Percentiles rank a stretch among this genome's conserved stretches.
Evolutionary conservation across 805 yeast genomes (phyloP).

Genomic region (Zygoascus biomembranicola): DNA sequence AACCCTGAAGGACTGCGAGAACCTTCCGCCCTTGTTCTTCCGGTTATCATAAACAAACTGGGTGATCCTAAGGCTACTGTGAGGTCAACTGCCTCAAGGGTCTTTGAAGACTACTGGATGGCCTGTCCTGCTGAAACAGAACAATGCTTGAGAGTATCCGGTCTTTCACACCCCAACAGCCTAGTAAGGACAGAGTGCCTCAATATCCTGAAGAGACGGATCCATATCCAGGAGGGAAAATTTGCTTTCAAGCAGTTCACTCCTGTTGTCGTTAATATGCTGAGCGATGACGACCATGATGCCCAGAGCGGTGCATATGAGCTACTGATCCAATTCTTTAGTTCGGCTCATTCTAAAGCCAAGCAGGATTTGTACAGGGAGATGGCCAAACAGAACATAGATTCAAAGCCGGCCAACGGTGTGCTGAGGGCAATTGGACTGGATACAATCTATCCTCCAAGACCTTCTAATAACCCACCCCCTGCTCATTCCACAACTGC

Average conservation of each 20-base stretch:
- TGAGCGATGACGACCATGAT: constrained; percentile 19
- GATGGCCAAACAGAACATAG: constrained; percentile 30
- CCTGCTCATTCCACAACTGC: neutral
- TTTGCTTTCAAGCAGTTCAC: constrained; percentile 28
- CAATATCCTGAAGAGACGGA: constrained; percentile 18
- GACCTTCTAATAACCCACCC: neutral
- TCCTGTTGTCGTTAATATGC: constrained; percentile 24
- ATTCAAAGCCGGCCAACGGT: constrained; percentile 18
- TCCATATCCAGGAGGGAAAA: constrained; percentile 21
- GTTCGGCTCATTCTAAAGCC: constrained; percentile 32
- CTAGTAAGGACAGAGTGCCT: constrained; percentile 21
- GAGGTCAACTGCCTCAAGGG: constrained; percentile 23
- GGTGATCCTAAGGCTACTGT: constrained; percentile 24
- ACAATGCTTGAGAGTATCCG: constrained; percentile 23
- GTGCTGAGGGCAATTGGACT: constrained; percentile 29
- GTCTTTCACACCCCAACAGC: constrained; percentile 22
- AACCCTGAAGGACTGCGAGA: constrained; percentile 27
- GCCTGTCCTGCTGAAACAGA: constrained; percentile 30
- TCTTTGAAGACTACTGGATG: constrained; percentile 32
- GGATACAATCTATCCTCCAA: constrained; percentile 2
- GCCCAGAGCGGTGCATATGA: constrained; percentile 22
- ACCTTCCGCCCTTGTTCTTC: constrained; percentile 27
- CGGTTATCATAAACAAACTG: constrained; percentile 26
- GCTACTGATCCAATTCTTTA: constrained; percentile 33
- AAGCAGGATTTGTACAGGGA: constrained; percentile 39